phyloP scores from a whole-genome alignment of 805 yeast species.

The Torulaspora microellipsoides region DNA sequence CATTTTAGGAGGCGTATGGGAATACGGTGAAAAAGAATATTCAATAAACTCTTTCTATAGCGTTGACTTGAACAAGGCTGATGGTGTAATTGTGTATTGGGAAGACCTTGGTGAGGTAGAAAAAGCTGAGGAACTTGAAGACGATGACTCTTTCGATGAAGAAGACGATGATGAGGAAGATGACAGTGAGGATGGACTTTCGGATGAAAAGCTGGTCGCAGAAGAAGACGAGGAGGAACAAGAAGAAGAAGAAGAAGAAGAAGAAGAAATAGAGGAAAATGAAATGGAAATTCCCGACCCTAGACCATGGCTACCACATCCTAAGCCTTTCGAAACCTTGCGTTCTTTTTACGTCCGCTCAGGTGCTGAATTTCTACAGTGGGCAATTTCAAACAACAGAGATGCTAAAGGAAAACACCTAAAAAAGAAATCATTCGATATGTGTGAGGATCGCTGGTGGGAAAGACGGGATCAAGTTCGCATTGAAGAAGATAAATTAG shows the following conservation, averaged over 20 bases:
- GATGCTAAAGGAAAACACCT: constrained; percentile 86
- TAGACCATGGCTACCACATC: constrained; percentile 96
- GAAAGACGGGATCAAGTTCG: constrained; percentile 93
- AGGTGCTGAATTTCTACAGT: constrained; percentile 80
- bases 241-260: constrained; percentile 30
- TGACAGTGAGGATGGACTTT: constrained; percentile 44
- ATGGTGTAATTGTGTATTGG: constrained; percentile 87
- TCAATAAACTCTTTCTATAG: constrained; percentile 81
- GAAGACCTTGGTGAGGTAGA: constrained; percentile 65
- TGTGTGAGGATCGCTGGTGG: constrained; percentile 97
- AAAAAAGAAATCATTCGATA: constrained; percentile 82
- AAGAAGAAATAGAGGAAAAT: constrained; percentile 45
- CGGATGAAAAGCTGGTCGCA: constrained; percentile 40
- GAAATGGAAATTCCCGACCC: constrained; percentile 79
- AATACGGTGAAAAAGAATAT: constrained; percentile 80
- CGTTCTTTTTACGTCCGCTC: constrained; percentile 83
- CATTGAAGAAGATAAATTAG: constrained; percentile 80
- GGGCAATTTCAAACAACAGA: constrained; percentile 85
- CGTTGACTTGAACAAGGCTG: constrained; percentile 78
- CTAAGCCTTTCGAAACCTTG: constrained; percentile 83
- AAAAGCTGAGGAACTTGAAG: constrained; percentile 47
- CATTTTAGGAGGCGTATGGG: constrained; percentile 89
- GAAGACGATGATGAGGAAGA: constrained; percentile 67
- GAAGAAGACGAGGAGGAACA: constrained; percentile 32
- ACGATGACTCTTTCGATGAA: constrained; percentile 56